Evolutionary conservation across 2,329 filamentous ascomycete species (phyloP).

Genomic region (Sporothrix inflata): DNA sequence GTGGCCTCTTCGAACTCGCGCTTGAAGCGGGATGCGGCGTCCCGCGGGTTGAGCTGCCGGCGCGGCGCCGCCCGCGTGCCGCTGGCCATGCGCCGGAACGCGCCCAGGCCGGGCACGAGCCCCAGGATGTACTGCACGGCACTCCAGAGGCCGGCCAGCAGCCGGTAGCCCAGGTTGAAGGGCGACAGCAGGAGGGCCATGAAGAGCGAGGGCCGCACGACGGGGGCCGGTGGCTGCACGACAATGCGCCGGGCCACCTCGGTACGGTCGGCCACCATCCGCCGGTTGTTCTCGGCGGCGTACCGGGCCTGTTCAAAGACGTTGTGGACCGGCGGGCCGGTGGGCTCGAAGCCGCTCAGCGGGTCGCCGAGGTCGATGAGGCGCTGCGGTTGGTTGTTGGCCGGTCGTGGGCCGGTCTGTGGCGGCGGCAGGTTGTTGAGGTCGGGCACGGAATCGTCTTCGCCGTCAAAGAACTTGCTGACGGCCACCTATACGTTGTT

Average conservation of each 20-base stretch:
- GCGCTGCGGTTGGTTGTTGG: conserved; percentile 53
- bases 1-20: conserved; percentile 96
- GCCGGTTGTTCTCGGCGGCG: conserved; percentile 1
- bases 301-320: conserved; percentile 11
- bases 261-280: conserved; percentile 43
- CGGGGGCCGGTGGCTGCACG: conserved; percentile 67
- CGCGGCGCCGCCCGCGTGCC: conserved; percentile 56
- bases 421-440: conserved; percentile 60
- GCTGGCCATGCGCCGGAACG: conserved; percentile 47
- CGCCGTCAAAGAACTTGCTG: conserved; percentile 96
- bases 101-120: conserved; percentile 71
- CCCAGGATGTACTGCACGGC: conserved; percentile 78
- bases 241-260: conserved; percentile 83
- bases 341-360: conserved; percentile 35
- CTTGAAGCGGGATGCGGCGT: conserved; percentile 85
- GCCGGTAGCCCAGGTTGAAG: conserved; percentile 74
- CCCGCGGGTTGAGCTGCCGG: conserved; percentile 77
- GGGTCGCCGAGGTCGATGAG: conserved; percentile 13
- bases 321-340: conserved; percentile 27
- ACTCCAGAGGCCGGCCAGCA: conserved; percentile 70
- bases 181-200: conserved; percentile 80
- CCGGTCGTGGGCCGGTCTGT: conserved; percentile 56
- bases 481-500: conserved; percentile 76
- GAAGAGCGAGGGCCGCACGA: conserved; percentile 73
- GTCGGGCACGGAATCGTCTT: conserved; percentile 52